Evolutionary conservation across 306 rosid genomes (phyloP).

Genomic region (Acacia acuminata): DNA sequence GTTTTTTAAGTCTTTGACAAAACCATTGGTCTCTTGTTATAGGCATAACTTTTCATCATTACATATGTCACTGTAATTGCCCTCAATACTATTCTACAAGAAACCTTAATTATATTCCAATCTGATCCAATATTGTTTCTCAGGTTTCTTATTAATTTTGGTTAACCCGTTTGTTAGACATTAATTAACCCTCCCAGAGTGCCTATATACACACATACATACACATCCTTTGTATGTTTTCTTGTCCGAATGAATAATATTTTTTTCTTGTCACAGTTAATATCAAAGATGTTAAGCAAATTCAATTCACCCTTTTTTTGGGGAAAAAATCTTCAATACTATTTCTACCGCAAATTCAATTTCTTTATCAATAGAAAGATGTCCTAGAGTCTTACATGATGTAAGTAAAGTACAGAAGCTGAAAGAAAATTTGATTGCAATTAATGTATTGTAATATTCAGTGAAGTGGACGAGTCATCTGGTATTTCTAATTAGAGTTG

Average conservation of each 20-base stretch:
- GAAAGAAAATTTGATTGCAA: not conserved
- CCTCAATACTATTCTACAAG: conserved; percentile 13
- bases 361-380: conserved; percentile 31
- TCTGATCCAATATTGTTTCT: not conserved
- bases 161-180: conserved; percentile 35
- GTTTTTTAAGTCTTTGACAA: conserved; percentile 7
- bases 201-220: not conserved
- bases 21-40: conserved; percentile 34
- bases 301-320: conserved; percentile 18
- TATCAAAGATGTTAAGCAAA: conserved; percentile 36
- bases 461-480: conserved; percentile 29
- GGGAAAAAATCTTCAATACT: not conserved
- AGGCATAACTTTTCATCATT: not conserved
- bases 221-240: conserved; percentile 29
- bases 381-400: conserved; percentile 27
- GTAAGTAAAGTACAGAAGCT: conserved; percentile 30
- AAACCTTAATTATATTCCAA: conserved; percentile 20
- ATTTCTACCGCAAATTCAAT: conserved; percentile 19
- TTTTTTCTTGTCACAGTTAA: conserved; percentile 36
- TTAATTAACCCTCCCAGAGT: conserved; percentile 5
- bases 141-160: conserved; percentile 2
- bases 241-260: conserved; percentile 35
- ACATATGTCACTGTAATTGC: conserved; percentile 12
- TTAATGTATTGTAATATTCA: not conserved
- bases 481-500: conserved; percentile 31